Evolutionary conservation across 805 yeast species (phyloP).

Genomic region (Priceomyces fermenticarens): DNA sequence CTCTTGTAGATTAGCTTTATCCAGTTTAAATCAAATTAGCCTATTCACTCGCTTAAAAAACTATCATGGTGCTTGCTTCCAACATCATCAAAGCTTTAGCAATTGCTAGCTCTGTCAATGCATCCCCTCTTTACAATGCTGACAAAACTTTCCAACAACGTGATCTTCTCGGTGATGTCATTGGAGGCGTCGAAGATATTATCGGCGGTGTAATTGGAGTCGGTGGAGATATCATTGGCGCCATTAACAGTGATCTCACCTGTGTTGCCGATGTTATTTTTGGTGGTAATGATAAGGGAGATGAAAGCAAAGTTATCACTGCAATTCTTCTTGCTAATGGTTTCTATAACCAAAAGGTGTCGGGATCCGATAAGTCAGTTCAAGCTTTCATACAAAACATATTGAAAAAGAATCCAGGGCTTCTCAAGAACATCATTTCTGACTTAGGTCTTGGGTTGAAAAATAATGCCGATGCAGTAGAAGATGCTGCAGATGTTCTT

Average conservation of each 20-base stretch:
- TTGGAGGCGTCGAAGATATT: background rate
- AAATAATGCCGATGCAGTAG: slow-evolving; percentile 2
- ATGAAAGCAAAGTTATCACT: background rate
- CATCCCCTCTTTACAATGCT: slow-evolving; percentile 1
- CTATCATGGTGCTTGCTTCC: slow-evolving; percentile 2
- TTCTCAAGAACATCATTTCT: slow-evolving; percentile 1
- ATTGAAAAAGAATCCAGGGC: slow-evolving; percentile 4
- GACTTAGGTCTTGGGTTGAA: slow-evolving; percentile 6
- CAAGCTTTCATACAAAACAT: background rate
- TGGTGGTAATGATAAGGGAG: slow-evolving; percentile 1
- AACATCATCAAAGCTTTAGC: slow-evolving; percentile 2
- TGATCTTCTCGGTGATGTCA: slow-evolving; percentile 3
- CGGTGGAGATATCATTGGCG: slow-evolving; percentile 1
- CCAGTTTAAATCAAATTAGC: background rate
- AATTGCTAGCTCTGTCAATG: slow-evolving; percentile 4
- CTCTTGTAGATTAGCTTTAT: too few species aligned
- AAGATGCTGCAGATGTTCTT: slow-evolving; percentile 2
- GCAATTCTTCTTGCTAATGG: slow-evolving; percentile 7
- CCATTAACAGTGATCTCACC: slow-evolving; percentile 1
- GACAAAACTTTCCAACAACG: background rate
- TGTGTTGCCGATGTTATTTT: slow-evolving; percentile 6
- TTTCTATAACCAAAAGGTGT: slow-evolving; percentile 4
- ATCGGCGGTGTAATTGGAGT: slow-evolving; percentile 1
- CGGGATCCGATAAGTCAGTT: slow-evolving; percentile 1
- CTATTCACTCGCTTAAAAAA: slow-evolving; percentile 1